phyloP scores from a whole-genome alignment of 2,329 filamentous ascomycete genomes.

The Dissoconium aciculare region DNA sequence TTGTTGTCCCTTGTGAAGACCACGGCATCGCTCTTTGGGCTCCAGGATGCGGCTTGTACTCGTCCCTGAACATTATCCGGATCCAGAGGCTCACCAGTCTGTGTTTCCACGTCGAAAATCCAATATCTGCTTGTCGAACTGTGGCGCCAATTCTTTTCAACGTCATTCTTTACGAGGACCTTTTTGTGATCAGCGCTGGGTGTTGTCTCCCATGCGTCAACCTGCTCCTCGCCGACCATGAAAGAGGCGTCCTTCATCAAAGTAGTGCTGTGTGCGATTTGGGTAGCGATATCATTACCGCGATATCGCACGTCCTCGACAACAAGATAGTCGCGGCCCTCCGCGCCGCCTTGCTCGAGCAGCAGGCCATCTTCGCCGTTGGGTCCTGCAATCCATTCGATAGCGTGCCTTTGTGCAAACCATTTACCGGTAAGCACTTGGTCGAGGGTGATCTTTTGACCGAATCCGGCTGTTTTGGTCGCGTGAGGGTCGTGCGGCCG shows the following conservation, averaged over 20 bases:
- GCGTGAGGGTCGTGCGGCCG: constrained; percentile 55
- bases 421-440: constrained; percentile 55
- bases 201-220: constrained; percentile 48
- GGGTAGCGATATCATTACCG: constrained; percentile 28
- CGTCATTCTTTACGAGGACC: constrained; percentile 64
- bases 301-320: constrained; percentile 68
- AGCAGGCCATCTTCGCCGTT: constrained; percentile 71
- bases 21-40: constrained; percentile 68
- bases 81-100: constrained; percentile 63
- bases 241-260: constrained; percentile 61
- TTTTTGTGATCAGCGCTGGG: constrained; percentile 75
- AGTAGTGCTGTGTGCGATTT: constrained; percentile 42
- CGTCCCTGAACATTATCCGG: constrained; percentile 47
- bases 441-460: constrained; percentile 58
- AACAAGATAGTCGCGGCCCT: constrained; percentile 58
- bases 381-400: constrained; percentile 63
- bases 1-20: constrained; percentile 90
- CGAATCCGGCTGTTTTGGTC: constrained; percentile 44
- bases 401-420: constrained; percentile 46
- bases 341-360: constrained; percentile 50
- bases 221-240: constrained; percentile 38
- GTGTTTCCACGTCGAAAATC: constrained; percentile 76
- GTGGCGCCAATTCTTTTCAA: constrained; percentile 71
- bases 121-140: constrained; percentile 79
- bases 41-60: constrained; percentile 80